Percentiles rank a stretch among this genome's conserved stretches.
Conservation (phyloP, 345 rosid genomes). For the Arabis alpina region DNA sequence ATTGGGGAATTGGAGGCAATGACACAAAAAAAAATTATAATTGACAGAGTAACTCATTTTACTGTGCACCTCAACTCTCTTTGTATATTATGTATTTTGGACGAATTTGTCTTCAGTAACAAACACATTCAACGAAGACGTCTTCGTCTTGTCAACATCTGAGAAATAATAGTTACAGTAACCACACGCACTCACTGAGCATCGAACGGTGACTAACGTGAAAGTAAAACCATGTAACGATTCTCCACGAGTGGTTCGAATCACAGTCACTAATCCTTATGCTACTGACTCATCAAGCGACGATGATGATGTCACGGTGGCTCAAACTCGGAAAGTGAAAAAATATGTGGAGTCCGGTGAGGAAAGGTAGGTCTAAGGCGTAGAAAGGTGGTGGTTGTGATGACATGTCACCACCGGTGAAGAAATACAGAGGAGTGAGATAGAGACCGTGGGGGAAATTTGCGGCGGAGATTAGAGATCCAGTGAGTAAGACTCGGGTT, state of each 20-base stretch:
- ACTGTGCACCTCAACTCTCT: too few species aligned
- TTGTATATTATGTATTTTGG: too few species aligned
- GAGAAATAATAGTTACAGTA: too few species aligned
- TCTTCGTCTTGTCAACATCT: too few species aligned
- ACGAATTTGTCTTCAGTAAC: too few species aligned
- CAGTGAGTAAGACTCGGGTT: conserved; percentile 68
- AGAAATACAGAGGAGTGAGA: conserved; percentile 59
- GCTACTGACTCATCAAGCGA: conserved; percentile 46
- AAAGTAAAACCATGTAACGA: conserved; percentile 8
- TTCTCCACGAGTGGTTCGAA: conserved; percentile 26
- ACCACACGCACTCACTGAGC: conserved; percentile 42
- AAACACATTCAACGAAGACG: too few species aligned
- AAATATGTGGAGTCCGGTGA: conserved; percentile 16
- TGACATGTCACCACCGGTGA: conserved; percentile 26
- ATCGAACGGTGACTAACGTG: conserved; percentile 29
- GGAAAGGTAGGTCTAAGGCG: conserved; percentile 19
- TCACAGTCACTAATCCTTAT: conserved; percentile 39
- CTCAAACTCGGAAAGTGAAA: conserved; percentile 35
- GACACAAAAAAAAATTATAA: too few species aligned
- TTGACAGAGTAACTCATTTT: too few species aligned
- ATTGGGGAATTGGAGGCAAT: too few species aligned
- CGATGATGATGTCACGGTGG: conserved; percentile 15
- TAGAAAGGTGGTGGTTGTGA: conserved; percentile 11
- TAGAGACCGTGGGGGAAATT: conserved; percentile 89
- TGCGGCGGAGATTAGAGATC: conserved; percentile 96